A percentile compares a stretch with the other conserved stretches of the same genome.
phyloP scores from a whole-genome alignment of 805 yeast genomes.

The Priceomyces medius region DNA sequence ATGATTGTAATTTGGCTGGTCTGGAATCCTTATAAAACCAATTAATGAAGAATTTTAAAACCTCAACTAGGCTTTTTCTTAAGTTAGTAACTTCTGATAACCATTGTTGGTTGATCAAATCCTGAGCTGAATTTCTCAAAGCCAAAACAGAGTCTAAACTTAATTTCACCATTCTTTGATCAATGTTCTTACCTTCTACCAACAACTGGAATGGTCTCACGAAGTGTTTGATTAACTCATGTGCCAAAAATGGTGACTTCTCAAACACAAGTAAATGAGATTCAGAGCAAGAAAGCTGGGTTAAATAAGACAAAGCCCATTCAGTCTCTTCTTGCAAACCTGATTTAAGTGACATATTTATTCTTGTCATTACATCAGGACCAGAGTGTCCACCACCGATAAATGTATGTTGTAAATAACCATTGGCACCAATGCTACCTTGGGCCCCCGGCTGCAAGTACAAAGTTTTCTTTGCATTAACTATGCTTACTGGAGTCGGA shows the following conservation, averaged over 20 bases:
- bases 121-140: conserved; percentile 80
- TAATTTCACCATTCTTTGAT: conserved; percentile 20
- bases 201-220: conserved; percentile 30
- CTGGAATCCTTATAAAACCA: conserved; percentile 28
- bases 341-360: conserved; percentile 66
- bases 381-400: conserved; percentile 48
- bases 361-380: conserved; percentile 59
- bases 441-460: conserved; percentile 5
- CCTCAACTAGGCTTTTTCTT: conserved; percentile 44
- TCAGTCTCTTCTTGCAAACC: conserved; percentile 65
- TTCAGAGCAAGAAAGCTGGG: conserved; percentile 48
- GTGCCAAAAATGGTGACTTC: conserved; percentile 41
- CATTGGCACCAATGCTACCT: conserved; percentile 6
- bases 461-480: conserved; percentile 8
- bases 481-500: conserved; percentile 9
- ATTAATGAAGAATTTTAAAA: conserved; percentile 39
- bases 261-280: conserved; percentile 51
- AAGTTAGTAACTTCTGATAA: conserved; percentile 56
- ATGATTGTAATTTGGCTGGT: conserved; percentile 17
- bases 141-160: conserved; percentile 56
- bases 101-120: conserved; percentile 75
- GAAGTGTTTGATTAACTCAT: conserved; percentile 38
- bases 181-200: conserved; percentile 16
- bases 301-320: conserved; percentile 63
- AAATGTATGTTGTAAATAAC: conserved; percentile 11